These are phyloP conservation scores for Gossypium lobatum DNA, from an alignment of 441 rosid genomes.

Conservation along the genomic window DNA sequence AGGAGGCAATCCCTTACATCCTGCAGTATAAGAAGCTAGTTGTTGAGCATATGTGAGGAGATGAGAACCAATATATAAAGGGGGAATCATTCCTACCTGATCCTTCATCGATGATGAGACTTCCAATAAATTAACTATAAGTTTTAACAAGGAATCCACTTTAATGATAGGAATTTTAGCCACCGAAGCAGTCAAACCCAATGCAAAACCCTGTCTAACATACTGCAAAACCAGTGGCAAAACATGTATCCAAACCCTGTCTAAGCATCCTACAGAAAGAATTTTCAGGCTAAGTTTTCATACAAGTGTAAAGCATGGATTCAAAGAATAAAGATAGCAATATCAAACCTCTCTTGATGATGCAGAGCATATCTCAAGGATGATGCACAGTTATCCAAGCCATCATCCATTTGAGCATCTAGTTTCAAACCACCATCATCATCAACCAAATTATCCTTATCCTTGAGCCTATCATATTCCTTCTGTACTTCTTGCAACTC, in stretches of 20 bases:
- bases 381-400: conserved; percentile 77
- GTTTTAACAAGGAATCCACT: conserved; percentile 65
- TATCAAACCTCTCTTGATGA: conserved; percentile 81
- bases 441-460: conserved; percentile 41
- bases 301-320: background rate
- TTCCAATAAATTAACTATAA: conserved; percentile 57
- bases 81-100: conserved; percentile 45
- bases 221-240: conserved; percentile 39
- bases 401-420: conserved; percentile 86
- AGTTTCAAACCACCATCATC: conserved; percentile 40
- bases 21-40: conserved; percentile 33
- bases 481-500: conserved; percentile 73
- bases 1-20: conserved; percentile 82
- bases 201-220: conserved; percentile 92
- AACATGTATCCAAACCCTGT: background rate
- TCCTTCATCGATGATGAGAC: conserved; percentile 92
- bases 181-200: conserved; percentile 66
- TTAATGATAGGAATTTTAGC: conserved; percentile 47
- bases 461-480: conserved; percentile 45
- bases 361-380: conserved; percentile 78
- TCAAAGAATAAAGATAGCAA: background rate
- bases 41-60: background rate
- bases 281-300: background rate
- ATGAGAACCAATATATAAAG: conserved; percentile 8
- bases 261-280: too few species aligned